These are phyloP conservation scores for Nicotiana paniculata DNA, from an alignment of 257 asterid species.

Conservation along the genomic window DNA sequence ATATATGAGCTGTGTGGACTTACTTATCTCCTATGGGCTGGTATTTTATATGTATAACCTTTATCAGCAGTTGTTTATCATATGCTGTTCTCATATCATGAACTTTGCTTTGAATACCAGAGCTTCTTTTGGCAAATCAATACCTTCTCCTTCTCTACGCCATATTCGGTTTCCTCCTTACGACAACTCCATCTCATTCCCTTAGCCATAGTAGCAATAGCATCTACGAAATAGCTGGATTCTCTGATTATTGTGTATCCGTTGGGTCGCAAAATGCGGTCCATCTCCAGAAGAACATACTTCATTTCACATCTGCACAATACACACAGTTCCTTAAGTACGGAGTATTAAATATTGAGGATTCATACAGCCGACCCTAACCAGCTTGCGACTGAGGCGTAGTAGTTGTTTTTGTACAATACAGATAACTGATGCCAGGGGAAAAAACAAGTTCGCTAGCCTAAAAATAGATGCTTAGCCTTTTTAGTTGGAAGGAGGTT, in stretches of 20 bases:
- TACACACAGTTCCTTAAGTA: not conserved
- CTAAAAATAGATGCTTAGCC: not conserved
- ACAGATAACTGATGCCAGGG: not conserved
- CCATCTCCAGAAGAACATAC: slow-evolving; percentile 26
- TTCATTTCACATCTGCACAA: slow-evolving; percentile 26
- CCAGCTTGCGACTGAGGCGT: no score
- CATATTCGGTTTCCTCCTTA: slow-evolving; percentile 19
- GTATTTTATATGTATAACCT: not conserved
- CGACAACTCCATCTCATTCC: slow-evolving; percentile 25
- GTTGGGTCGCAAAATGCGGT: slow-evolving; percentile 19
- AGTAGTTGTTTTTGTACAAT: not conserved
- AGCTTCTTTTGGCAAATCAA: slow-evolving; percentile 24
- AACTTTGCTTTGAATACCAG: slow-evolving; percentile 16
- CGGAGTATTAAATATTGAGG: no score
- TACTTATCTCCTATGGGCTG: not conserved
- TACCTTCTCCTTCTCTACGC: slow-evolving; percentile 13
- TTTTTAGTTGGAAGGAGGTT: not conserved
- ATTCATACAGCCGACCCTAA: no score
- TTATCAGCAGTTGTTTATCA: not conserved
- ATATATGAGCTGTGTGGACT: not conserved
- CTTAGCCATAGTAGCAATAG: slow-evolving; percentile 15
- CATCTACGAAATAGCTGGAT: slow-evolving; percentile 15
- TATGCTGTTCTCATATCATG: not conserved
- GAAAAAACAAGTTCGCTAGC: not conserved
- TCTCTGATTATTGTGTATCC: slow-evolving; percentile 21